Evolutionary conservation across 2,329 filamentous ascomycete genomes (phyloP).

Genomic region (Fusarium sp.): DNA sequence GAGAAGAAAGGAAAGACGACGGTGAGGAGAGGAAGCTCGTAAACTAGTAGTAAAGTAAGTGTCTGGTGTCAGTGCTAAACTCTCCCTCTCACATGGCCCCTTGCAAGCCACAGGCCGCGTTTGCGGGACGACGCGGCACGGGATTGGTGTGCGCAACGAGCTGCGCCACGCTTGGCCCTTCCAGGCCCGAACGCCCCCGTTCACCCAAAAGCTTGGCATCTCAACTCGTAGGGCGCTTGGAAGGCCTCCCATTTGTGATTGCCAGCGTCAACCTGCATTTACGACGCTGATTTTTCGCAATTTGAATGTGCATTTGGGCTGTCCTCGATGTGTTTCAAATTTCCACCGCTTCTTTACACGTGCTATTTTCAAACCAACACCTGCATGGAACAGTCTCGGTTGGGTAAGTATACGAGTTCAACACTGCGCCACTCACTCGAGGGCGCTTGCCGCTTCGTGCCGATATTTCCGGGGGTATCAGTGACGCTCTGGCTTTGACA

Average conservation of each 20-base stretch:
- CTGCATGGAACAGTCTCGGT: background rate
- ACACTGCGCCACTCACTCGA: conserved; percentile 33
- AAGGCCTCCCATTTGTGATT: background rate
- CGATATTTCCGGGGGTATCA: conserved; percentile 32
- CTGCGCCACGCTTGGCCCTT: conserved; percentile 50
- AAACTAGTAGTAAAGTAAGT: conserved; percentile 17
- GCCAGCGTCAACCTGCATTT: background rate
- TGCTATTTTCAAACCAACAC: background rate
- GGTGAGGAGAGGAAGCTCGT: conserved; percentile 22
- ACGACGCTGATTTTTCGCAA: background rate
- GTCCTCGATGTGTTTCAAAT: background rate
- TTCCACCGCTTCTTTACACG: background rate
- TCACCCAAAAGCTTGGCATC: conserved; percentile 22
- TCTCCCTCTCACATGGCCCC: conserved; percentile 42
- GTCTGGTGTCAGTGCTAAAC: conserved; percentile 31
- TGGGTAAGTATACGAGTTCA: background rate
- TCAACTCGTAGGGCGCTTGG: conserved; percentile 1
- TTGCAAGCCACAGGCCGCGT: conserved; percentile 40
- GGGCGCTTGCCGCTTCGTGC: conserved; percentile 19
- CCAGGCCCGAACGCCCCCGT: conserved; percentile 23
- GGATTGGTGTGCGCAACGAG: conserved; percentile 27
- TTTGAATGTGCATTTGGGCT: background rate
- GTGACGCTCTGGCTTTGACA: conserved; percentile 1
- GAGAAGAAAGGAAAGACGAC: conserved; percentile 14
- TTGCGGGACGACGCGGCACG: conserved; percentile 40